These are phyloP conservation scores for Kwoniella newhampshirensis DNA, from an alignment of 768 basidiomycete species.

Conservation along the genomic window DNA sequence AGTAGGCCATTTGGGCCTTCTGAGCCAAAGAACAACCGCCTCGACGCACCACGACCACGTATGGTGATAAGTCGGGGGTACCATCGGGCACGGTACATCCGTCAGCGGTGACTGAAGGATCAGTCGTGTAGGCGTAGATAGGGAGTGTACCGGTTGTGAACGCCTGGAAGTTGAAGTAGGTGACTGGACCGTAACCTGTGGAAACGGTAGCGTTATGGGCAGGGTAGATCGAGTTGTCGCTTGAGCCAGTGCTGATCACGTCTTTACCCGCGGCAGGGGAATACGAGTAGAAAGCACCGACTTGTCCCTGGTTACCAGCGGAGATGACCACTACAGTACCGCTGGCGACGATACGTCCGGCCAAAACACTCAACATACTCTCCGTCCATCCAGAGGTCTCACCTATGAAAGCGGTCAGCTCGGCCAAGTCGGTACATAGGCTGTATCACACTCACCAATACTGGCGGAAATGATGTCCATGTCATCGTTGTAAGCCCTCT, in stretches of 20 bases:
- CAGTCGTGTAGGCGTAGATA: slow-evolving; percentile 64
- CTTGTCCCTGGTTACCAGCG: slow-evolving; percentile 62
- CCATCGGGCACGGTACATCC: slow-evolving; percentile 63
- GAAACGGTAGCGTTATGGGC: slow-evolving; percentile 61
- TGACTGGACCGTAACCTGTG: slow-evolving; percentile 54
- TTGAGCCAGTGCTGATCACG: slow-evolving; percentile 58
- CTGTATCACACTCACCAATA: slow-evolving; percentile 57
- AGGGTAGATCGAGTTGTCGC: slow-evolving; percentile 59
- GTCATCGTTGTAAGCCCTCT: slow-evolving; percentile 56
- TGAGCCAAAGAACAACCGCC: slow-evolving; percentile 63
- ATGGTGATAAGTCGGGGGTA: slow-evolving; percentile 61
- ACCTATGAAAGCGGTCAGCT: slow-evolving; percentile 12
- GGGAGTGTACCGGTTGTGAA: slow-evolving; percentile 58
- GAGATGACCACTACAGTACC: slow-evolving; percentile 67
- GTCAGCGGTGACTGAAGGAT: slow-evolving; percentile 61
- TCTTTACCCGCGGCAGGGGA: slow-evolving; percentile 60
- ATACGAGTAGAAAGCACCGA: slow-evolving; percentile 65
- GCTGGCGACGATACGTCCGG: slow-evolving; percentile 61
- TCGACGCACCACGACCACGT: slow-evolving; percentile 62
- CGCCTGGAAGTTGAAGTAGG: slow-evolving; percentile 61
- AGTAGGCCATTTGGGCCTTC: slow-evolving; percentile 53
- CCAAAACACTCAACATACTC: slow-evolving; percentile 60
- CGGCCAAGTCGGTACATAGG: no score
- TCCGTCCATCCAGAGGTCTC: slow-evolving; percentile 66
- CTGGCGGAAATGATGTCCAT: slow-evolving; percentile 68